phyloP scores from a whole-genome alignment of 768 basidiomycete species.

The Coprinellus micaceus region DNA sequence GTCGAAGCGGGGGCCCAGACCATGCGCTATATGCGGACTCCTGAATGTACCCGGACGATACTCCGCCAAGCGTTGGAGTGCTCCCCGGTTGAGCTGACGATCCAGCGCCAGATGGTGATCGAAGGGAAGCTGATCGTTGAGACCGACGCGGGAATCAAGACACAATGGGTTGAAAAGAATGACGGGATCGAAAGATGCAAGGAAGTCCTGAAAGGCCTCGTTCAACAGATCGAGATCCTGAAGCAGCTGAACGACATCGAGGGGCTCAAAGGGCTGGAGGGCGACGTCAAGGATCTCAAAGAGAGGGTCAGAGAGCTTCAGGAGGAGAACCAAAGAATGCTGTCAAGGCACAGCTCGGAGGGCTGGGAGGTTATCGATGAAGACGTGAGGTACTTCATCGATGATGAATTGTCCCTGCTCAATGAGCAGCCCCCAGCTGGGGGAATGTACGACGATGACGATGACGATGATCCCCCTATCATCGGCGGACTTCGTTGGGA shows the following conservation, averaged over 20 bases:
- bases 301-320: constrained; percentile 4
- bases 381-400: neutral
- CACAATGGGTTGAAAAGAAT: constrained; percentile 7
- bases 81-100: constrained; percentile 11
- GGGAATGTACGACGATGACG: neutral
- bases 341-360: constrained; percentile 7
- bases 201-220: constrained; percentile 5
- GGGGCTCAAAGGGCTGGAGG: constrained; percentile 6
- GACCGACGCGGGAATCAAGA: constrained; percentile 8
- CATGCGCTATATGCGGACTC: constrained; percentile 26
- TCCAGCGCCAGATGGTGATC: constrained; percentile 21
- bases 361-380: neutral
- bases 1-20: constrained; percentile 37
- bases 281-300: constrained; percentile 4
- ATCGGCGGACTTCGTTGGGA: constrained; percentile 1
- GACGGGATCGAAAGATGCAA: constrained; percentile 7
- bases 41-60: constrained; percentile 28
- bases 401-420: too few relatives aligned
- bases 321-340: constrained; percentile 2
- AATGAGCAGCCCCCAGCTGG: too few relatives aligned
- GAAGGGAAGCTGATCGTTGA: constrained; percentile 10
- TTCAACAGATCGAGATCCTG: constrained; percentile 9
- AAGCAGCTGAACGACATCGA: constrained; percentile 5
- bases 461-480: neutral
- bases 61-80: constrained; percentile 27